Conservation (phyloP, 805 yeast species). For the Lipomyces yamadae region DNA sequence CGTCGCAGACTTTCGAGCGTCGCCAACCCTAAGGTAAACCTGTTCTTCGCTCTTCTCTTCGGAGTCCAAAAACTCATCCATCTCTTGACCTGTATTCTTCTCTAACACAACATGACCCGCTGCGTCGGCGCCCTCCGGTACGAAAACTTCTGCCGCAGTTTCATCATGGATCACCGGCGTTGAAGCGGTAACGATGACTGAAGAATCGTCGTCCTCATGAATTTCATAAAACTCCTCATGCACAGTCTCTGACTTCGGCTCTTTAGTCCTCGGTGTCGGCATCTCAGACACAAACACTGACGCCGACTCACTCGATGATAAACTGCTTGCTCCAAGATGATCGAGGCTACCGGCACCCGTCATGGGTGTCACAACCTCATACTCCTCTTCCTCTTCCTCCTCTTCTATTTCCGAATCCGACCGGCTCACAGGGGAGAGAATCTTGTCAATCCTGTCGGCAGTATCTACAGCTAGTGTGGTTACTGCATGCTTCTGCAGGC, state of each 20-base stretch:
- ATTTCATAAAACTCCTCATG: conserved; percentile 15
- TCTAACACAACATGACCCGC: conserved; percentile 30
- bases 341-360: not conserved
- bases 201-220: conserved; percentile 25
- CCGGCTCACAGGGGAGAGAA: conserved; percentile 31
- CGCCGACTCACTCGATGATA: conserved; percentile 2
- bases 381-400: conserved; percentile 21
- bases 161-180: conserved; percentile 16
- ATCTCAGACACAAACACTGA: not conserved
- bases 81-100: conserved; percentile 26
- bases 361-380: conserved; percentile 10
- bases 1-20: not conserved
- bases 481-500: conserved; percentile 38
- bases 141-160: conserved; percentile 24
- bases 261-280: not conserved
- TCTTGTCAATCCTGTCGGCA: conserved; percentile 39
- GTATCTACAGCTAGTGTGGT: conserved; percentile 41
- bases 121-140: conserved; percentile 27
- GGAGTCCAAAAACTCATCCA: conserved; percentile 30
- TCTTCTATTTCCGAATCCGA: conserved; percentile 21
- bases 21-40: not conserved
- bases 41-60: conserved; percentile 29
- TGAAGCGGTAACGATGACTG: conserved; percentile 28
- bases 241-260: not conserved
- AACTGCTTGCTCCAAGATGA: not conserved